Evolutionary conservation across 2,329 filamentous ascomycete species (phyloP).

Genomic region (Coleophoma eucalyptorum): DNA sequence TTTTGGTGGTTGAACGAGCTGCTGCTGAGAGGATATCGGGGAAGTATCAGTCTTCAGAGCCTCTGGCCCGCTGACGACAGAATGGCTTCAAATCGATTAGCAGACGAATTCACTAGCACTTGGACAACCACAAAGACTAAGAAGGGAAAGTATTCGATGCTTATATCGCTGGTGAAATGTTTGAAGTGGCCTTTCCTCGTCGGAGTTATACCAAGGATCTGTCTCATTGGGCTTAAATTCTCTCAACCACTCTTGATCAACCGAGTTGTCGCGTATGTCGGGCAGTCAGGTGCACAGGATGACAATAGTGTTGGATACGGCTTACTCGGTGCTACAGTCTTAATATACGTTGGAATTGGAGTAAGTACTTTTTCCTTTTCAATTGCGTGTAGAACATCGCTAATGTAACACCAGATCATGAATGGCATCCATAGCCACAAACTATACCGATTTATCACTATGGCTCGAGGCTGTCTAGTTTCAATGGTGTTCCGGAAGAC

Average conservation of each 20-base stretch:
- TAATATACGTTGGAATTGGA: slow-evolving; percentile 10
- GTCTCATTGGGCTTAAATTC: slow-evolving; percentile 2
- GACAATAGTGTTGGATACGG: slow-evolving; percentile 5
- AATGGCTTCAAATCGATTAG: not conserved
- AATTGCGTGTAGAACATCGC: not conserved
- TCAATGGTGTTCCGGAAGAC: slow-evolving; percentile 5
- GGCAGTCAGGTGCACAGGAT: not conserved
- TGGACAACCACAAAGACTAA: not conserved
- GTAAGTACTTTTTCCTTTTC: not conserved
- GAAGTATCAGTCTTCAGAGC: slow-evolving; percentile 18
- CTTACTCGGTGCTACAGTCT: slow-evolving; percentile 3
- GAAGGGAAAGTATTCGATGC: slow-evolving; percentile 2
- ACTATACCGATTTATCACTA: not conserved
- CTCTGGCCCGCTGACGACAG: slow-evolving; percentile 9
- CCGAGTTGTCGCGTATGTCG: slow-evolving; percentile 1
- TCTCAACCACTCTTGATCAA: slow-evolving; percentile 8
- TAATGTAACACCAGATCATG: not conserved
- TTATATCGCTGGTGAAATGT: not conserved
- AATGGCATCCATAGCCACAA: not conserved
- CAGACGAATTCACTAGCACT: not conserved
- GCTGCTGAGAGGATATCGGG: slow-evolving; percentile 22
- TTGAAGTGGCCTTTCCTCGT: slow-evolving; percentile 1
- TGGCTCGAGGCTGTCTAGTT: slow-evolving; percentile 1
- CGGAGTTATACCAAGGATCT: slow-evolving; percentile 1
- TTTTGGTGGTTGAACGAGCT: slow-evolving; percentile 28